Evolutionary conservation across 2,329 filamentous ascomycete genomes (phyloP).

Genomic region (Corinectria fuckeliana): DNA sequence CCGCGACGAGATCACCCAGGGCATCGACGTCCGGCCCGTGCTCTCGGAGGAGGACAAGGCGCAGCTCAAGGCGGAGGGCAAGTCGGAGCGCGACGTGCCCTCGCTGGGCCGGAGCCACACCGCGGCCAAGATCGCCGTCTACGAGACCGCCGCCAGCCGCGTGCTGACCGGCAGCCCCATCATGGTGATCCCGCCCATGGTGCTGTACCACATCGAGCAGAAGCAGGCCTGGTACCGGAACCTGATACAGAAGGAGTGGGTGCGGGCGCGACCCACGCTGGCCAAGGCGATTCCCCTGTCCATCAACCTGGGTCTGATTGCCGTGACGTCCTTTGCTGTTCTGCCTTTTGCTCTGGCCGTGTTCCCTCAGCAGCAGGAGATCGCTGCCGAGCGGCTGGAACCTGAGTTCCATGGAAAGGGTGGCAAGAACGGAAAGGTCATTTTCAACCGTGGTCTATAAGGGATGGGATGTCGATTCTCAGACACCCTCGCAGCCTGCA

Average conservation of each 20-base stretch:
- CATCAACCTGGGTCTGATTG: conserved; percentile 85
- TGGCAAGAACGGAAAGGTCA: conserved; percentile 82
- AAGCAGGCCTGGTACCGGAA: conserved; percentile 49
- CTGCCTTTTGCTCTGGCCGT: conserved; percentile 88
- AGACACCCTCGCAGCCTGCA: background rate
- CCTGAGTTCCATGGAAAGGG: conserved; percentile 84
- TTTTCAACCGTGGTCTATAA: conserved; percentile 95
- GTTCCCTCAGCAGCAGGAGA: conserved; percentile 89
- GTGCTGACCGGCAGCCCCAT: conserved; percentile 95
- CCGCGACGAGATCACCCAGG: conserved; percentile 89
- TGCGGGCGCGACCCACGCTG: conserved; percentile 77
- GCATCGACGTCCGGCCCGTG: conserved; percentile 91
- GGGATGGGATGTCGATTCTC: background rate
- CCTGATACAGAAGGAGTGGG: conserved; percentile 71
- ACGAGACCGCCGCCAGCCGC: conserved; percentile 88
- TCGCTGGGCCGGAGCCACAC: conserved; percentile 86
- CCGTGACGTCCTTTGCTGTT: conserved; percentile 85
- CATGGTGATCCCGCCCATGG: conserved; percentile 92
- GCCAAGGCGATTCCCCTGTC: conserved; percentile 64
- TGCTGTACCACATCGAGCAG: conserved; percentile 81
- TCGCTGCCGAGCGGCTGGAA: conserved; percentile 78
- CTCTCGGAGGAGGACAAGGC: conserved; percentile 73
- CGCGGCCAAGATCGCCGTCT: conserved; percentile 87
- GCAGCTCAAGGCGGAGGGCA: conserved; percentile 61
- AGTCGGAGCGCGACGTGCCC: conserved; percentile 68